Conservation (phyloP, 257 asterid species). For the Thymus mandschuricus region DNA sequence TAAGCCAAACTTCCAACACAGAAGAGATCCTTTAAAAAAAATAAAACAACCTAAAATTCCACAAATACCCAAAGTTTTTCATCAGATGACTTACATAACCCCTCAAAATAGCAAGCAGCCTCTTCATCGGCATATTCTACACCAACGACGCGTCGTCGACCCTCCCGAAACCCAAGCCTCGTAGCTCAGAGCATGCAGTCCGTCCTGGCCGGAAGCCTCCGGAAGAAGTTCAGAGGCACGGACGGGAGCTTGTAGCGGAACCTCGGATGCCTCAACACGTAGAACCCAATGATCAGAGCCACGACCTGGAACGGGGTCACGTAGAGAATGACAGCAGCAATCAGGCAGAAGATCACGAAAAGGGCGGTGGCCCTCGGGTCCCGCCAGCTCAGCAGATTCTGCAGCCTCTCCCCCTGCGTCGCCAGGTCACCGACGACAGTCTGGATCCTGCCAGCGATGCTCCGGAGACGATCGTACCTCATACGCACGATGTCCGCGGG, state of each 20-base stretch:
- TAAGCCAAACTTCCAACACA: constrained; percentile 13
- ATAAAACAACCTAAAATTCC: constrained; percentile 35
- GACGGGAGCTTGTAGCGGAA: constrained; percentile 73
- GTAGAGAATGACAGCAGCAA: constrained; percentile 60
- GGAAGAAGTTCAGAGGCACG: constrained; percentile 65
- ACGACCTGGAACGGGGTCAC: constrained; percentile 75
- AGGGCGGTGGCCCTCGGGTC: constrained; percentile 76
- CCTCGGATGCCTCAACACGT: constrained; percentile 71
- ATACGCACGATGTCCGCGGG: constrained; percentile 59
- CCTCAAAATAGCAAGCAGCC: constrained; percentile 25
- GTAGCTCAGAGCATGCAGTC: constrained; percentile 60
- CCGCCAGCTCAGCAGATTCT: constrained; percentile 74
- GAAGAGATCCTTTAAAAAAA: constrained; percentile 33
- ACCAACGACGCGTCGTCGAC: neutral
- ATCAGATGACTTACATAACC: constrained; percentile 34
- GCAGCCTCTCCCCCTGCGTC: constrained; percentile 80
- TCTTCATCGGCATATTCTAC: constrained; percentile 27
- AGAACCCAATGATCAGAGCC: constrained; percentile 62
- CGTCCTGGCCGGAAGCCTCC: constrained; percentile 75
- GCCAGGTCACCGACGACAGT: constrained; percentile 81
- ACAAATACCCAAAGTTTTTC: constrained; percentile 42
- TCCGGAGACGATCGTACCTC: constrained; percentile 74
- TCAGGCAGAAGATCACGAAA: constrained; percentile 64
- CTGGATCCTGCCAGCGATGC: constrained; percentile 73
- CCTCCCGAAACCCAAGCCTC: constrained; percentile 6